A percentile compares a stretch with the other conserved stretches of the same genome.
Conservation (phyloP, 306 rosid genomes). For the Fragaria nilgerrensis region DNA sequence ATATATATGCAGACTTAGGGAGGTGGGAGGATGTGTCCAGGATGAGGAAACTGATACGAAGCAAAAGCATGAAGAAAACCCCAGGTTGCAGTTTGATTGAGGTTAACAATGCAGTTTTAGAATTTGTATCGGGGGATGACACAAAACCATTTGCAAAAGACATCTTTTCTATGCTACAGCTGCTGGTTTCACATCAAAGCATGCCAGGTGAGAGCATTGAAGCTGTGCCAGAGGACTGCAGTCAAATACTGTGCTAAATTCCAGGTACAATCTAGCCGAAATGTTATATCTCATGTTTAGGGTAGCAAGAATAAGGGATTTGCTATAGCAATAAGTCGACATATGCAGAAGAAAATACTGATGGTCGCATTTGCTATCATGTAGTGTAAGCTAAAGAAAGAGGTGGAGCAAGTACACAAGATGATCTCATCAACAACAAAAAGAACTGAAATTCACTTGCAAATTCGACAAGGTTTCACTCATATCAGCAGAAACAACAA, state of each 20-base stretch:
- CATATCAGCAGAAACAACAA: neutral
- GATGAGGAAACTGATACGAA: slow-evolving; percentile 58
- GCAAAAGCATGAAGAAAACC: slow-evolving; percentile 58
- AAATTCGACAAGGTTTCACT: slow-evolving; percentile 8
- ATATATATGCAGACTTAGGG: slow-evolving; percentile 69
- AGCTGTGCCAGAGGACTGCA: slow-evolving; percentile 9
- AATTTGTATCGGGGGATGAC: slow-evolving; percentile 57
- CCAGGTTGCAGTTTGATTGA: slow-evolving; percentile 75
- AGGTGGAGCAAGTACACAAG: neutral
- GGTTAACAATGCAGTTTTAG: slow-evolving; percentile 55
- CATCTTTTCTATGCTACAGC: slow-evolving; percentile 47
- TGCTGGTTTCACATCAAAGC: slow-evolving; percentile 35
- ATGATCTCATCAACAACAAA: neutral
- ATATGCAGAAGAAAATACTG: no score
- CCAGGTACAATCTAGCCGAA: neutral
- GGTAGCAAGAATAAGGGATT: neutral
- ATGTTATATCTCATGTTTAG: neutral
- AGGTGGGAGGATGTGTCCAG: slow-evolving; percentile 67
- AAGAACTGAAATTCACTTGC: neutral
- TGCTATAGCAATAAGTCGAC: neutral
- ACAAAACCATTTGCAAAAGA: slow-evolving; percentile 56
- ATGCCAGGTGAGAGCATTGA: slow-evolving; percentile 28
- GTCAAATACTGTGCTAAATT: neutral
- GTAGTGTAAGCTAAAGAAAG: no score
- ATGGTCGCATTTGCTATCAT: no score